Conservation (phyloP, 2,329 filamentous ascomycete species). For the Xylaria sp. region DNA sequence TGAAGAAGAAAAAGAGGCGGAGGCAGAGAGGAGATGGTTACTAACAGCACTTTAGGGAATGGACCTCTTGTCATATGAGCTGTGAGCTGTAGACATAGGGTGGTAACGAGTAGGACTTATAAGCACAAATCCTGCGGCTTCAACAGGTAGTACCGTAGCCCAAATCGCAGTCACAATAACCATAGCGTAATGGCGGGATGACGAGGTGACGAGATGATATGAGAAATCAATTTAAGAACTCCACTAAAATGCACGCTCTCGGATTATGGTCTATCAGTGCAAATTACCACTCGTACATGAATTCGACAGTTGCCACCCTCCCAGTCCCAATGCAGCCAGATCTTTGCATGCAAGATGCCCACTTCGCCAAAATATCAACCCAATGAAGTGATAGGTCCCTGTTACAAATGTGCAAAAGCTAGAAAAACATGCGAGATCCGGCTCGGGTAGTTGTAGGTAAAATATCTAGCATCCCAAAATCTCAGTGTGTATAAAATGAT, state of each 20-base stretch:
- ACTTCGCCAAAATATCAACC: slow-evolving; percentile 20
- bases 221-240: slow-evolving; percentile 30
- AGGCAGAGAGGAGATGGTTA: too few relatives aligned
- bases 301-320: slow-evolving; percentile 36
- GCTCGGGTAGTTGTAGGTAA: slow-evolving; percentile 12
- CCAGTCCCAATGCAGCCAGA: slow-evolving; percentile 37
- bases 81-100: too few relatives aligned
- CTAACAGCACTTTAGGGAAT: too few relatives aligned
- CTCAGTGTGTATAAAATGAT: neutral
- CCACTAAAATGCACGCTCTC: slow-evolving; percentile 35
- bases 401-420: slow-evolving; percentile 19
- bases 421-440: slow-evolving; percentile 11
- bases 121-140: too few relatives aligned
- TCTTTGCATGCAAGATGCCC: slow-evolving; percentile 36
- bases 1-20: too few relatives aligned
- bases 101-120: too few relatives aligned
- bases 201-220: slow-evolving; percentile 7
- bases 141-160: neutral
- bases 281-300: slow-evolving; percentile 38
- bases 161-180: neutral
- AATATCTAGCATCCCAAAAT: slow-evolving; percentile 9
- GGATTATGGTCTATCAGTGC: slow-evolving; percentile 37
- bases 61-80: too few relatives aligned
- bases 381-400: slow-evolving; percentile 17
- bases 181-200: neutral